Conservation (phyloP, 1,284 basidiomycete genomes). For the Veloboletus limbatus region DNA sequence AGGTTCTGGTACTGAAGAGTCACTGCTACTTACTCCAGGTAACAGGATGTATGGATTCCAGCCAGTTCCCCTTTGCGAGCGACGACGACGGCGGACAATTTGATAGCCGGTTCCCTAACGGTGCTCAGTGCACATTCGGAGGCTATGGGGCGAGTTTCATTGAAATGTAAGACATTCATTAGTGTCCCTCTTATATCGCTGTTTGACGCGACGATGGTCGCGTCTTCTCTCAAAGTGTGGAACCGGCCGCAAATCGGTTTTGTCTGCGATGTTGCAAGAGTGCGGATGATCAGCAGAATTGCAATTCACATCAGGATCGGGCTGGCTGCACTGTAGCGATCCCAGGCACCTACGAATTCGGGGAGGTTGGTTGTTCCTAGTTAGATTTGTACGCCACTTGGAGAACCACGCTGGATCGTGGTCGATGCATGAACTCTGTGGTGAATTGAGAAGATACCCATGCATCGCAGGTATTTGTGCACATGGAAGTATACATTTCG, state of each 20-base stretch:
- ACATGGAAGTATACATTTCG: too few relatives aligned
- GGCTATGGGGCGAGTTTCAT: conserved; percentile 53
- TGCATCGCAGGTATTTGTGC: too few relatives aligned
- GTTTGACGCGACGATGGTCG: conserved; percentile 1
- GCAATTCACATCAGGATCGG: conserved; percentile 50
- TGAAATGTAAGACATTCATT: conserved; percentile 38
- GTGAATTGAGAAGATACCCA: too few relatives aligned
- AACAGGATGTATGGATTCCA: conserved; percentile 48
- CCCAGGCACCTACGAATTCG: conserved; percentile 46
- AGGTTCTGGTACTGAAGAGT: not conserved
- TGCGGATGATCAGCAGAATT: conserved; percentile 44
- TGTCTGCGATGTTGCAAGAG: conserved; percentile 47
- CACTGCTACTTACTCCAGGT: conserved; percentile 31
- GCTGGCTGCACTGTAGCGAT: conserved; percentile 42
- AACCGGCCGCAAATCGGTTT: conserved; percentile 45
- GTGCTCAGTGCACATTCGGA: conserved; percentile 50
- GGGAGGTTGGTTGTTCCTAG: conserved; percentile 38
- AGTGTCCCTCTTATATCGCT: too few relatives aligned
- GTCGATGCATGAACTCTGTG: too few relatives aligned
- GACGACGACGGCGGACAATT: conserved; percentile 47
- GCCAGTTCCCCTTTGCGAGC: conserved; percentile 38
- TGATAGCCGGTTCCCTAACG: conserved; percentile 50
- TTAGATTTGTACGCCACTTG: conserved; percentile 12
- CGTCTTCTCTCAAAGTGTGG: conserved; percentile 42
- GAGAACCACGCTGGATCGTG: conserved; percentile 16